A percentile compares a stretch with the other conserved stretches of the same genome.
These are phyloP conservation scores for Jamesozyma spencerorum DNA, from an alignment of 805 yeast species.

Conservation along the genomic window DNA sequence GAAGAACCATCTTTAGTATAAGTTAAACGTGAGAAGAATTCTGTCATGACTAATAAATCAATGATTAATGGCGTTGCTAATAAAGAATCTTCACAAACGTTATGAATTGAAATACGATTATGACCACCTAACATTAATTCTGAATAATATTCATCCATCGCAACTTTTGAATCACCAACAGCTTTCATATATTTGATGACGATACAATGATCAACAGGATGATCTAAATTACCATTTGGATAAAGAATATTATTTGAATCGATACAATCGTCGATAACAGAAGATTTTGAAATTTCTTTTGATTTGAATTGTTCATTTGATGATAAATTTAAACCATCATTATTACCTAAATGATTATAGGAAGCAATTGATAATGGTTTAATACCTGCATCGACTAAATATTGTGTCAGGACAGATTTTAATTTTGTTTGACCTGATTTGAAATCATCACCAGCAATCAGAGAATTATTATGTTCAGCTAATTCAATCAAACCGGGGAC, in stretches of 20 bases:
- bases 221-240: constrained; percentile 61
- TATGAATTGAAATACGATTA: constrained; percentile 86
- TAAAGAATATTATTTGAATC: constrained; percentile 78
- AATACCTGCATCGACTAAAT: constrained; percentile 93
- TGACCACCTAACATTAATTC: constrained; percentile 97
- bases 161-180: constrained; percentile 93
- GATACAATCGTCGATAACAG: constrained; percentile 90
- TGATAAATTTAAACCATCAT: constrained; percentile 86
- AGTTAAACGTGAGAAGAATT: constrained; percentile 77
- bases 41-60: constrained; percentile 83
- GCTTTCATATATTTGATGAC: constrained; percentile 91
- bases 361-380: constrained; percentile 91
- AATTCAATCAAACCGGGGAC: constrained; percentile 90
- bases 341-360: constrained; percentile 92
- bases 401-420: constrained; percentile 94
- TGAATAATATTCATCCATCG: constrained; percentile 96
- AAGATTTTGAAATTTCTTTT: constrained; percentile 86
- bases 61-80: constrained; percentile 91
- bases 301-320: constrained; percentile 92
- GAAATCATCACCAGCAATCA: constrained; percentile 95
- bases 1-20: constrained; percentile 41
- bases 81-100: constrained; percentile 92
- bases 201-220: constrained; percentile 82
- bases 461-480: constrained; percentile 65
- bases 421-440: constrained; percentile 94